Base-by-base conservation (phyloP, 2,329 filamentous ascomycete species). In the Colletotrichum ledebouriae region DNA sequence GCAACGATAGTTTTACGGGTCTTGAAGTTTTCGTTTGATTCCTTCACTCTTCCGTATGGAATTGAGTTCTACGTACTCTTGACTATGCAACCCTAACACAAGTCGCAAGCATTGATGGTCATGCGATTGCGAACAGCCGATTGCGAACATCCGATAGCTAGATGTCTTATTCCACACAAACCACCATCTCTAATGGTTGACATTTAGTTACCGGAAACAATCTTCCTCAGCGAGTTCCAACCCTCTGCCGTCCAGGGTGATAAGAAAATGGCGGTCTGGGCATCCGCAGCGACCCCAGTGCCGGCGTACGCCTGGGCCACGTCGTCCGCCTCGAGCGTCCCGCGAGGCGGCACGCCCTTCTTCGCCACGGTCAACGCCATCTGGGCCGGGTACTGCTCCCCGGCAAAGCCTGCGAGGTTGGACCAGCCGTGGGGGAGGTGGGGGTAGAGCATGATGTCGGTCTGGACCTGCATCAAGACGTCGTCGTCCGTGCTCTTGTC, bases 361-460 rank as follows among this genome's bases (percentile, higher is more conserved):
- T 87, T 76, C 0, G 94, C 94, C n/a, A 94, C 93, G 75, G 90
- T 86, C 69, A 97, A 83, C 2, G 94, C 93, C 89, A 97, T 94
- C 72, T 92, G 88, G 3, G 92, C 90, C 0, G 84, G 80, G 63
- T 85, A 81, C n/a, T 81, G 80, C 59, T 83, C 80, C 2, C 85
- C 87, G 0, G 85, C 86, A 0, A 87, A 78, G 42, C 88, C 85
- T 0, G 92, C 89, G 25, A 98, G 83, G 58, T 91, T 85, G 47
- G 88, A 86, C 96, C 96, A 99, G 0, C 94, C 93, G 59, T 92
- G 88, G 0, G 94, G 89, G 66, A 94, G 86, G 66, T 90, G 85
- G 0, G 96, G 96, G 56, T 92, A 87, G 22, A 98, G 85, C 87
- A 98, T 91, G 17, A 97, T 87, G 62, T 94, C 90, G 15, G 85